Evolutionary conservation across 192 early-diverging fungal species (phyloP), one percentile per base, ranked within the genome.

Genomic region (Fimicolochytrium jonesii): DNA sequence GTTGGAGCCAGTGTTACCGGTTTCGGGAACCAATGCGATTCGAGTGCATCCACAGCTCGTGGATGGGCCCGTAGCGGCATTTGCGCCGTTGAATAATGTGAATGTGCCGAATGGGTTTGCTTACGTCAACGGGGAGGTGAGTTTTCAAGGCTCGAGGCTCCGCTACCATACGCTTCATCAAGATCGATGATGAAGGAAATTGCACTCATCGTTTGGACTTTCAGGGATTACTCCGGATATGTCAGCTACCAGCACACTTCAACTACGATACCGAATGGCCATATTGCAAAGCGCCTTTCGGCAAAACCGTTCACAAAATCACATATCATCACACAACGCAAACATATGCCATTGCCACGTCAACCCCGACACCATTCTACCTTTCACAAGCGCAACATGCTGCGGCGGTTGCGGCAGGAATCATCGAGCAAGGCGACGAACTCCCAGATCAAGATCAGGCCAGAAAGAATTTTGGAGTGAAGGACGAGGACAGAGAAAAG

Each of bases 301-400:
- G 76, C 9, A 73, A 80, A n/a, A 80, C 82, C 1, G 84, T 86
- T 1, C 87, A 91, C 58, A 85, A 89, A 26, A 77, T 97, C 26
- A 73, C 82, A 35, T 95, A 91, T 70, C 94, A 99, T 61, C 79
- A 89, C 22, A 66, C 82, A 35, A 89, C 90, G 49, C 81, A 89
- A 48, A 92, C 88, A 25, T 94, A 93, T 70, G 88, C 85, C 7
- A 72, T 90, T 1, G 79, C 91, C 1, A 83, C 92, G 1, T 84
- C 92, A 1, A 73, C 70, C 0, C 75, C 84, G 15, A 70, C 73
- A 17, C 73, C 77, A 4, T 94, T 95, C 67, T 55, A 66, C 13
- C 70, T 96, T 31, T 77, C 81, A 44, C 82, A 87, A 58, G 81
- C 81, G 0, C 74, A 78, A 41, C 71, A 83, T 64, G 72, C 74